Conservation (phyloP, 495 filamentous ascomycete species). For the Aspergillus carlsbadensis region DNA sequence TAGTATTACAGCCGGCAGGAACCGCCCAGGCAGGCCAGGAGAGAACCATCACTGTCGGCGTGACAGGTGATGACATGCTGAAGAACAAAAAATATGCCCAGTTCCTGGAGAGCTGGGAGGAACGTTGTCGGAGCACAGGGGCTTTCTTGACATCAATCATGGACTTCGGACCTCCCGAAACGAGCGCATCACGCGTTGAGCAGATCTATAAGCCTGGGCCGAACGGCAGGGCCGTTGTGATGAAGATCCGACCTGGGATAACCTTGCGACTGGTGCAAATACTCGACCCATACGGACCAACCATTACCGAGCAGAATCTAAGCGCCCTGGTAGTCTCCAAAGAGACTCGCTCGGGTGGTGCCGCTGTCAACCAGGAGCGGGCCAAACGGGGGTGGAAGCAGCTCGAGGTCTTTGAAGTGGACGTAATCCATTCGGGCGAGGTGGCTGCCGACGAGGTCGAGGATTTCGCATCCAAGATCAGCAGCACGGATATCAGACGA, state of each 20-base stretch:
- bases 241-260: conserved; percentile 46
- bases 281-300: conserved; percentile 86
- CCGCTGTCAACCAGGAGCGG: conserved; percentile 78
- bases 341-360: conserved; percentile 82
- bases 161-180: conserved; percentile 45
- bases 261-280: conserved; percentile 76
- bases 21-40: conserved; percentile 29
- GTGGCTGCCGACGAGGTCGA: conserved; percentile 46
- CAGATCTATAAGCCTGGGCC: conserved; percentile 41
- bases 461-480: conserved; percentile 78
- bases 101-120: conserved; percentile 73
- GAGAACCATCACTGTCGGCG: conserved; percentile 68
- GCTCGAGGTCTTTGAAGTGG: conserved; percentile 86
- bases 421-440: conserved; percentile 75
- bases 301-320: conserved; percentile 77
- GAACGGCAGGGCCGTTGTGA: conserved; percentile 50
- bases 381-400: conserved; percentile 71
- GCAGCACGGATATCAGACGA: conserved; percentile 74
- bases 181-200: conserved; percentile 27
- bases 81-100: conserved; percentile 86
- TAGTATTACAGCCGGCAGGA: conserved; percentile 57
- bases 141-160: conserved; percentile 72
- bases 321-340: conserved; percentile 83
- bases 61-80: conserved; percentile 83
- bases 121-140: conserved; percentile 64